phyloP scores from a whole-genome alignment of 371 early-diverging fungal species.

The Massospora cicadina region DNA sequence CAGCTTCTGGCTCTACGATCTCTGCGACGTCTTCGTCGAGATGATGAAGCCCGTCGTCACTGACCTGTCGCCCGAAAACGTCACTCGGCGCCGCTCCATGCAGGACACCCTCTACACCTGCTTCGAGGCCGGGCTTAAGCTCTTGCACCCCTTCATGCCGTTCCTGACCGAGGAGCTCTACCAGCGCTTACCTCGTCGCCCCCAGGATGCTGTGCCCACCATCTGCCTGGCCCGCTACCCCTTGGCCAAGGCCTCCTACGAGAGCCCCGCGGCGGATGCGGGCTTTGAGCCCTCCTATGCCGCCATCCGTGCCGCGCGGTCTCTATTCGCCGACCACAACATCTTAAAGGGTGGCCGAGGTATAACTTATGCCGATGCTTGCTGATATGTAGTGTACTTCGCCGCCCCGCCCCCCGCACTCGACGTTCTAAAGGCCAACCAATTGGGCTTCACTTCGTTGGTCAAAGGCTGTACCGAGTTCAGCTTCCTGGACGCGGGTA shows the following conservation, averaged over 20 bases:
- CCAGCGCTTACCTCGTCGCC: slow-evolving; percentile 73
- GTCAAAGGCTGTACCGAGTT: slow-evolving; percentile 6
- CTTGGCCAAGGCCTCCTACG: slow-evolving; percentile 22
- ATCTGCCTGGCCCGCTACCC: slow-evolving; percentile 56
- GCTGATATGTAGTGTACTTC: neutral
- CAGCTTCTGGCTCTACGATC: slow-evolving; percentile 91
- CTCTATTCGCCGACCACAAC: slow-evolving; percentile 37
- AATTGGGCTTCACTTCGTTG: slow-evolving; percentile 3
- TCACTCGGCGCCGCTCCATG: slow-evolving; percentile 35
- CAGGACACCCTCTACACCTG: slow-evolving; percentile 82
- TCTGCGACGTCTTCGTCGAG: slow-evolving; percentile 97
- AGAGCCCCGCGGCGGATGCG: slow-evolving; percentile 37
- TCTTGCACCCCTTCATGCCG: slow-evolving; percentile 98
- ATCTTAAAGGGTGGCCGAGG: slow-evolving; percentile 1
- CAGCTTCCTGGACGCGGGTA: neutral
- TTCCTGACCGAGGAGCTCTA: slow-evolving; percentile 98
- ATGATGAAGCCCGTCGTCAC: slow-evolving; percentile 69
- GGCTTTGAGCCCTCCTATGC: slow-evolving; percentile 64
- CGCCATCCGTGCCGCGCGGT: slow-evolving; percentile 55
- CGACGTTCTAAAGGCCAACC: neutral
- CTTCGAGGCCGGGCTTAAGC: slow-evolving; percentile 76
- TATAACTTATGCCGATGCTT: neutral
- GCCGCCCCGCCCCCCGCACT: neutral
- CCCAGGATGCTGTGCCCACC: slow-evolving; percentile 30
- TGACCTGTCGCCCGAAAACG: slow-evolving; percentile 24